A percentile compares a stretch with the other conserved stretches of the same genome.
phyloP scores from a whole-genome alignment of 352 stramenopile genomes.

The Pelagophyceae sp. region DNA sequence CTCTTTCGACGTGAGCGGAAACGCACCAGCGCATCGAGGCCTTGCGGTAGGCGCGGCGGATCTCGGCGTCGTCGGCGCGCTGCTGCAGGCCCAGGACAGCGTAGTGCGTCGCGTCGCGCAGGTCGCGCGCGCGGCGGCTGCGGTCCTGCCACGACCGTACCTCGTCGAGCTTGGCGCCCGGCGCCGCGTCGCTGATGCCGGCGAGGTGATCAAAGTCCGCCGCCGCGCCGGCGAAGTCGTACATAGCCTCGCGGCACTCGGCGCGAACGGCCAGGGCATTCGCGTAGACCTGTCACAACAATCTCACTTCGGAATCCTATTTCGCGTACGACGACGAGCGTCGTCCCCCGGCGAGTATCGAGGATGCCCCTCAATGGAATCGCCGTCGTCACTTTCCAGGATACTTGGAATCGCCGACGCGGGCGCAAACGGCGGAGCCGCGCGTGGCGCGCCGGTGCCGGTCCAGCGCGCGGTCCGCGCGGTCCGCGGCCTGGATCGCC shows the following conservation, averaged over 20 bases:
- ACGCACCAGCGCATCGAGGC: constrained; percentile 14
- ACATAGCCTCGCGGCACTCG: constrained; percentile 13
- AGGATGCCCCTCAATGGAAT: too few relatives aligned
- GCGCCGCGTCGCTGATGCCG: not conserved
- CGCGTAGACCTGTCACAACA: too few relatives aligned
- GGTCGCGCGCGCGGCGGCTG: not conserved
- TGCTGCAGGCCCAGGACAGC: not conserved
- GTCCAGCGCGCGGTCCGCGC: not conserved
- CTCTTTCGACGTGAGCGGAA: too few relatives aligned
- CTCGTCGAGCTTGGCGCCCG: not conserved
- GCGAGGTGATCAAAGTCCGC: not conserved
- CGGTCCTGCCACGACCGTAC: not conserved
- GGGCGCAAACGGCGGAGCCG: not conserved
- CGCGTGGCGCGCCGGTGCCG: not conserved
- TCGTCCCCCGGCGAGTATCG: too few relatives aligned
- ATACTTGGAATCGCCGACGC: too few relatives aligned
- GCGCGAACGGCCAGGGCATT: constrained; percentile 5
- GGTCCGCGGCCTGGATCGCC: not conserved
- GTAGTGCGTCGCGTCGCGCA: constrained; percentile 12
- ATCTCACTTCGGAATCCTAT: too few relatives aligned
- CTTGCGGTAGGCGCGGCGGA: not conserved
- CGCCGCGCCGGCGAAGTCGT: constrained; percentile 12
- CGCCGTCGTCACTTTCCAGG: too few relatives aligned
- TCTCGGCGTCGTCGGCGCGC: constrained; percentile 4
- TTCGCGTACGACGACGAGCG: too few relatives aligned